A percentile compares a stretch with the other conserved stretches of the same genome.
Evolutionary conservation across 169 alveolate genomes (phyloP).

Genomic region (Plasmodium vivax): DNA sequence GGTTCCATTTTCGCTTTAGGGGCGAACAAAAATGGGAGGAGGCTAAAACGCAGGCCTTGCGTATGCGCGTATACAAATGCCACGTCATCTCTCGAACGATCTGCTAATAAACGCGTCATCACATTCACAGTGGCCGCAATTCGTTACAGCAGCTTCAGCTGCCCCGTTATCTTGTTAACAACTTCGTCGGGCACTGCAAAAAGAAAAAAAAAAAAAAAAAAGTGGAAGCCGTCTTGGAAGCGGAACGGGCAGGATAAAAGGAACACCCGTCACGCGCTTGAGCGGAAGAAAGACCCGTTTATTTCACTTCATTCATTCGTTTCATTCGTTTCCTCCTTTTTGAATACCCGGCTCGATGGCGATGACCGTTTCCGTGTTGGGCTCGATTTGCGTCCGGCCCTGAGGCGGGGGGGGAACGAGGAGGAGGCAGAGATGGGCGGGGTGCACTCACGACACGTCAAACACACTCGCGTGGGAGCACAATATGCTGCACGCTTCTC

Average conservation of each 20-base stretch:
- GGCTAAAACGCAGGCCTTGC: background rate
- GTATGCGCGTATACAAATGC: background rate
- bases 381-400: conserved; percentile 93
- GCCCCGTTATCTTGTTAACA: conserved; percentile 84
- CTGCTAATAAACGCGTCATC: background rate
- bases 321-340: background rate
- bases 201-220: conserved; percentile 21
- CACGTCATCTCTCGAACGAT: background rate
- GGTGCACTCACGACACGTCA: background rate
- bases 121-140: background rate
- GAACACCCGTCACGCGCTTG: background rate
- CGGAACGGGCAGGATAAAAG: background rate
- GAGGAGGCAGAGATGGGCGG: background rate
- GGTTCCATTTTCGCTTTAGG: background rate
- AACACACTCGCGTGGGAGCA: background rate
- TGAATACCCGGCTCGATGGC: conserved; percentile 94
- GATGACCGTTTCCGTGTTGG: conserved; percentile 92
- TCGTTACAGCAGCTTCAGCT: conserved; percentile 79
- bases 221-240: background rate
- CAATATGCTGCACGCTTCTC: background rate
- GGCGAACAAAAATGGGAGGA: background rate
- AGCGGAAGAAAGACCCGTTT: background rate
- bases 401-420: conserved; percentile 2
- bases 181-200: conserved; percentile 81
- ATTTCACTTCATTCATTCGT: background rate